phyloP scores from a whole-genome alignment of 164 flowering plant genomes.

The Warburgia ugandensis region DNA sequence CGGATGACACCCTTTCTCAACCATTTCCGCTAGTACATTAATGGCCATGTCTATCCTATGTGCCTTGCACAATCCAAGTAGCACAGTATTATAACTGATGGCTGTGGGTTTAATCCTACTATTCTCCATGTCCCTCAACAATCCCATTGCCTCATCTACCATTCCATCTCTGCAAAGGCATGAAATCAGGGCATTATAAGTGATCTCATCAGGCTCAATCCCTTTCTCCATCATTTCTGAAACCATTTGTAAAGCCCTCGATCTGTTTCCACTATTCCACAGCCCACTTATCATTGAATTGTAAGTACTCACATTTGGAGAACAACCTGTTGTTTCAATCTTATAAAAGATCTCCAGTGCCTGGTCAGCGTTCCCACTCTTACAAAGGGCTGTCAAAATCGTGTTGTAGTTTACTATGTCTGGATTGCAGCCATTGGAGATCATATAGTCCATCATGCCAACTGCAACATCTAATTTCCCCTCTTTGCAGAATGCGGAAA shows the following conservation, averaged over 20 bases:
- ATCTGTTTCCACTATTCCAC: slow-evolving; percentile 50
- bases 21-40: slow-evolving; percentile 49
- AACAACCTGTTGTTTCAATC: slow-evolving; percentile 41
- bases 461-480: slow-evolving; percentile 62
- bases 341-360: slow-evolving; percentile 59
- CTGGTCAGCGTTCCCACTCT: slow-evolving; percentile 44
- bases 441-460: slow-evolving; percentile 51
- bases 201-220: slow-evolving; percentile 58
- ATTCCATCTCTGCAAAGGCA: slow-evolving; percentile 75
- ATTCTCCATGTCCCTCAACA: slow-evolving; percentile 52
- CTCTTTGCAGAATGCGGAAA: slow-evolving; percentile 64
- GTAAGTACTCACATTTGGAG: slow-evolving; percentile 61
- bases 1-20: slow-evolving; percentile 52
- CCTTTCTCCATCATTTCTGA: slow-evolving; percentile 55
- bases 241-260: slow-evolving; percentile 41
- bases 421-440: slow-evolving; percentile 58
- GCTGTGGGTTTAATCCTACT: slow-evolving; percentile 36
- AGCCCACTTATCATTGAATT: slow-evolving; percentile 69
- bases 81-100: slow-evolving; percentile 48
- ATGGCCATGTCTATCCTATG: slow-evolving; percentile 50
- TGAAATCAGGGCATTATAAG: slow-evolving; percentile 60
- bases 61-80: slow-evolving; percentile 66
- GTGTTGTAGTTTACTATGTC: slow-evolving; percentile 73
- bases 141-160: slow-evolving; percentile 58
- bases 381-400: slow-evolving; percentile 54